Evolutionary conservation across 768 basidiomycete species (phyloP).

Genomic region (Megacollybia marginata): DNA sequence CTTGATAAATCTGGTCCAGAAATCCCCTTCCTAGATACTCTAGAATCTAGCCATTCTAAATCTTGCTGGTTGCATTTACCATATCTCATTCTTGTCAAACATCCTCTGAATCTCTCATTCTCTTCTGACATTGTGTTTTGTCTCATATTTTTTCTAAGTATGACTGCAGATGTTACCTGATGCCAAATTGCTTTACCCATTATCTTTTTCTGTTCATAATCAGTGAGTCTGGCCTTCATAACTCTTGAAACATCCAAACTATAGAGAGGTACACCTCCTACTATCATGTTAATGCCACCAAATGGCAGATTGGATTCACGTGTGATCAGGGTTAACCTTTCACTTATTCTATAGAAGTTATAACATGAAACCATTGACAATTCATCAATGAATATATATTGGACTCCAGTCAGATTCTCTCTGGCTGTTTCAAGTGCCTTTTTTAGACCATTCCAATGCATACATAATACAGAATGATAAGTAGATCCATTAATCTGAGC

Average conservation of each 20-base stretch:
- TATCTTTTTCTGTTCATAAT: constrained; percentile 6
- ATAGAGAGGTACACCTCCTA: constrained; percentile 14
- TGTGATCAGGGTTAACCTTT: too few relatives aligned
- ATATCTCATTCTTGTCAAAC: too few relatives aligned
- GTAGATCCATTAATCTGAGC: constrained; percentile 9
- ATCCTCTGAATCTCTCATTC: too few relatives aligned
- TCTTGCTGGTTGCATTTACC: too few relatives aligned
- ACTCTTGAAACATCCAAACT: constrained; percentile 9
- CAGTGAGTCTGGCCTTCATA: background rate
- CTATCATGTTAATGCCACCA: constrained; percentile 18
- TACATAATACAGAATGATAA: constrained; percentile 8
- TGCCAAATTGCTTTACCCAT: constrained; percentile 13
- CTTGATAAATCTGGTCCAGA: too few relatives aligned
- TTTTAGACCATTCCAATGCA: background rate
- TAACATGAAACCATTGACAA: constrained; percentile 20
- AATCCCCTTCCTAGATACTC: too few relatives aligned
- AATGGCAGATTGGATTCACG: constrained; percentile 4
- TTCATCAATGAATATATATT: constrained; percentile 24
- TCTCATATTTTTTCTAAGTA: background rate
- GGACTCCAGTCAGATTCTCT: constrained; percentile 5
- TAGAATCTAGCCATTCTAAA: too few relatives aligned
- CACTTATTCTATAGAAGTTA: constrained; percentile 9
- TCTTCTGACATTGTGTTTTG: too few relatives aligned
- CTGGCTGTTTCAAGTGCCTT: background rate
- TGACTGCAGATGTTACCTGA: constrained; percentile 15